Conservation (phyloP, 768 basidiomycete genomes). For the Scleroderma citrinum region DNA sequence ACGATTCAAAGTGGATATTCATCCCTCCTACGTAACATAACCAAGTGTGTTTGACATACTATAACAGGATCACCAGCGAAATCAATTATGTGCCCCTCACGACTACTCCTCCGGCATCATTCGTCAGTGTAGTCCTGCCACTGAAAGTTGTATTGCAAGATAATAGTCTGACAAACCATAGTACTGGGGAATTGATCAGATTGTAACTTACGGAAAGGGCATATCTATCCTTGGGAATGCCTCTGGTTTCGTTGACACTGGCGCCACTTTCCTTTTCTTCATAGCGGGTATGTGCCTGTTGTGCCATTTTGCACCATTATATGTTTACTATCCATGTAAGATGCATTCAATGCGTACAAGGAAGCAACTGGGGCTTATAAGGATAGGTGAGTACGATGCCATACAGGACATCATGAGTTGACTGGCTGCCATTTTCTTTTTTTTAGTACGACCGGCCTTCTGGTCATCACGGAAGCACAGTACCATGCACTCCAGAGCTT, state of each 20-base stretch:
- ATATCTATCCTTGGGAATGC: not conserved
- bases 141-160: conserved; percentile 11
- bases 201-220: not conserved
- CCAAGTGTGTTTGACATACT: too few species aligned
- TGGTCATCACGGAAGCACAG: conserved; percentile 6
- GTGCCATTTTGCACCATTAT: not conserved
- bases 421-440: conserved; percentile 8
- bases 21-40: too few species aligned
- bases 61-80: conserved; percentile 4
- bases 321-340: not conserved
- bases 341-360: not conserved
- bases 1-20: conserved; percentile 2
- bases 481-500: conserved; percentile 2
- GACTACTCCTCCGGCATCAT: conserved; percentile 26
- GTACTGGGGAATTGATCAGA: not conserved
- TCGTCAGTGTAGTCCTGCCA: conserved; percentile 26
- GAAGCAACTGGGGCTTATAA: not conserved
- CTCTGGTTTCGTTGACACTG: not conserved
- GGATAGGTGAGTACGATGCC: not conserved
- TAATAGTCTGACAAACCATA: not conserved
- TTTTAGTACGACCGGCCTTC: conserved; percentile 8
- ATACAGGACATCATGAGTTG: too few species aligned
- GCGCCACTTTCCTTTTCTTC: not conserved
- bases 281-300: not conserved
- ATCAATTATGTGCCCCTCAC: conserved; percentile 22